Evolutionary conservation across 2,329 filamentous ascomycete species (phyloP).

Genomic region (Fusarium sp.): DNA sequence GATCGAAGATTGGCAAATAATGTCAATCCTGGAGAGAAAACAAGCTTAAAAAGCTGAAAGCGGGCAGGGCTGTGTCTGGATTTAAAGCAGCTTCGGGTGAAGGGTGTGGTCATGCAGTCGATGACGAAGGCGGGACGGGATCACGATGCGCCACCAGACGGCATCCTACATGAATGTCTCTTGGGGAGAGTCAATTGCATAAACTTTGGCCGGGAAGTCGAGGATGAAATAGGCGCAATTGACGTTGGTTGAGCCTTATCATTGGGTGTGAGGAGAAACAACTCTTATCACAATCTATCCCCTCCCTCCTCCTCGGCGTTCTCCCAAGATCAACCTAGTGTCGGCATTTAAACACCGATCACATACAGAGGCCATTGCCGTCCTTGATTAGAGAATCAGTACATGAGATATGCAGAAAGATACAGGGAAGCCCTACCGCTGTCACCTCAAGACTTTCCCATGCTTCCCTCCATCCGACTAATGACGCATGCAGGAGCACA

Average conservation of each 20-base stretch:
- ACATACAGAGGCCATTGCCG: background rate
- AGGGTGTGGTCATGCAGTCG: slow-evolving; percentile 14
- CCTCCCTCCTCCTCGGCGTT: background rate
- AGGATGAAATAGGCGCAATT: slow-evolving; percentile 13
- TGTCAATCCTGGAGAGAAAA: background rate
- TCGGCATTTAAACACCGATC: background rate
- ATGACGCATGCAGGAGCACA: slow-evolving; percentile 29
- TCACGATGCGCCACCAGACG: slow-evolving; percentile 27
- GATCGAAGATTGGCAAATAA: background rate
- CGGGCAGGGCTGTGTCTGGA: background rate
- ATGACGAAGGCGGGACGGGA: slow-evolving; percentile 34
- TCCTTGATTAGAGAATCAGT: background rate
- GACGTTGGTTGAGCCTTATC: background rate
- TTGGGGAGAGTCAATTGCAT: slow-evolving; percentile 13
- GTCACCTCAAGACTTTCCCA: background rate
- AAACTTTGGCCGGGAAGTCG: background rate
- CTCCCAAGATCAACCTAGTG: background rate
- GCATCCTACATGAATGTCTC: slow-evolving; percentile 19
- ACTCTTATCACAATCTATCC: background rate
- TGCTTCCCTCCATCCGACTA: slow-evolving; percentile 12
- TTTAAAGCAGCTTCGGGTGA: slow-evolving; percentile 14
- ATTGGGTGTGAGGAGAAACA: background rate
- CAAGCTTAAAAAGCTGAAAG: background rate
- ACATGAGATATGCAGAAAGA: background rate
- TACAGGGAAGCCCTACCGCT: background rate